Base-by-base conservation (phyloP, 2,329 filamentous ascomycete genomes). In the Penicillium paneum region DNA sequence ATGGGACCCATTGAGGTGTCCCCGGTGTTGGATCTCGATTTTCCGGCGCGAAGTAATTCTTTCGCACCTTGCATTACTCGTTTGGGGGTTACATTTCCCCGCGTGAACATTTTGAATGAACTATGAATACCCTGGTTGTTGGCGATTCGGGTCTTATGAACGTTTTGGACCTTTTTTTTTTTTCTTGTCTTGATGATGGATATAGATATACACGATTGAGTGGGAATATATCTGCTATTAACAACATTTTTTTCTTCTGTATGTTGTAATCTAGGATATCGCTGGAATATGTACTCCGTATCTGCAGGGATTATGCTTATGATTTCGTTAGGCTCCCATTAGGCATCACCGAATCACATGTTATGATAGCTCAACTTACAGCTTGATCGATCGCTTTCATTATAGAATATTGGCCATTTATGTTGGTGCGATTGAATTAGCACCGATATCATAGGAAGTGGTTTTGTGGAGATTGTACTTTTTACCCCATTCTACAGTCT, bases 61-160 rank as follows among this genome's bases (percentile, higher is more conserved):
- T 29, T 17, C 42, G 36, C 29, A 35, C 29, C 21, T 17, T 58
- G 60, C 56, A 56, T 58, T 47, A 57, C 57, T 51, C 54, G 48
- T 54, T 49, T 58, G 61, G 57, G 26, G 57, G 59, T 52, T 58
- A 45, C 52, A 54, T 48, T 59, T 59, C 58, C 56, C 55, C 51
- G 19, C 15, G 19, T n/a, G 42, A 46, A 52, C 42, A 51, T 48
- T 56, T 56, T 53, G 58, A 55, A 63, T 60, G 58, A 64, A 64
- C 60, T 62, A 59, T 66, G 65, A 68, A 69, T 69, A 69, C 66
- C 67, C 66, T 58, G 65, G 58, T 64, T 64, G 48, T 63, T 54
- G 54, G 47, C 54, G 54, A 51, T 56, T 40, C 21, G 54, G 57
- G 58, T 48, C 44, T 57, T 56, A 58, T 59, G 58, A 42, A 38